Percentiles rank a stretch among this genome's conserved stretches.
These are phyloP conservation scores for Silene noctiflora DNA, from an alignment of 179 eudicot genomes.

Conservation along the genomic window DNA sequence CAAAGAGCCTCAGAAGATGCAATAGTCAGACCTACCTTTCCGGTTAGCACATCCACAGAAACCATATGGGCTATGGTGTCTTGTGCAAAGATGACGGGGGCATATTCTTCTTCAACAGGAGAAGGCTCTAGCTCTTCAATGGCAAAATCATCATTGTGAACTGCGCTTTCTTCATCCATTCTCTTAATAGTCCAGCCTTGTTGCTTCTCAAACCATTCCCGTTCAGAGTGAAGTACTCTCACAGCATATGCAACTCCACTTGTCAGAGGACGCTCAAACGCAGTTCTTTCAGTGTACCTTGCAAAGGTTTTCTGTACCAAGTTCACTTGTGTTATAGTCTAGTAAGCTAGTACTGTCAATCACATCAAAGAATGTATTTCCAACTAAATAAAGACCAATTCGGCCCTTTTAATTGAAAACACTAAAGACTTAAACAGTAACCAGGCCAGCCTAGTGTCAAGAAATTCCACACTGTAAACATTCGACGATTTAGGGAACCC, in stretches of 20 bases:
- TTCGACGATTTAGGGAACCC: neutral
- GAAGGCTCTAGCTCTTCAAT: slow-evolving; percentile 60
- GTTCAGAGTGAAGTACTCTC: slow-evolving; percentile 76
- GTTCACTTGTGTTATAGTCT: slow-evolving; percentile 29
- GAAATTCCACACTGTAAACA: slow-evolving; percentile 3
- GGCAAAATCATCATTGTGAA: slow-evolving; percentile 55
- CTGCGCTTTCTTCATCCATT: slow-evolving; percentile 71
- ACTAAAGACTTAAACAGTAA: neutral
- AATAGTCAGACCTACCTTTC: slow-evolving; percentile 51
- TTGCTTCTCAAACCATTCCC: slow-evolving; percentile 74
- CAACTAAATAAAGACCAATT: too few species aligned
- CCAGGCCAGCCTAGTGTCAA: neutral
- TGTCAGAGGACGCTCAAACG: slow-evolving; percentile 85
- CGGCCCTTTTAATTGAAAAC: too few species aligned
- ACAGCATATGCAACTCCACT: slow-evolving; percentile 96
- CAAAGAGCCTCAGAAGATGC: neutral
- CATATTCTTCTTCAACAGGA: slow-evolving; percentile 72
- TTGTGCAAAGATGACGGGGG: slow-evolving; percentile 90
- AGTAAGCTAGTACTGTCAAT: slow-evolving; percentile 14
- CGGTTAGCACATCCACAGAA: slow-evolving; percentile 79
- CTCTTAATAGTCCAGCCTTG: slow-evolving; percentile 86
- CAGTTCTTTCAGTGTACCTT: slow-evolving; percentile 72
- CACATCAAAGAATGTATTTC: neutral
- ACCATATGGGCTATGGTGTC: slow-evolving; percentile 73
- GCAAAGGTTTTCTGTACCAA: slow-evolving; percentile 65